Percentiles rank a stretch among this genome's conserved stretches.
Evolutionary conservation across 23 red algal genomes (phyloP).

Genomic region (Gracilaria domingensis): DNA sequence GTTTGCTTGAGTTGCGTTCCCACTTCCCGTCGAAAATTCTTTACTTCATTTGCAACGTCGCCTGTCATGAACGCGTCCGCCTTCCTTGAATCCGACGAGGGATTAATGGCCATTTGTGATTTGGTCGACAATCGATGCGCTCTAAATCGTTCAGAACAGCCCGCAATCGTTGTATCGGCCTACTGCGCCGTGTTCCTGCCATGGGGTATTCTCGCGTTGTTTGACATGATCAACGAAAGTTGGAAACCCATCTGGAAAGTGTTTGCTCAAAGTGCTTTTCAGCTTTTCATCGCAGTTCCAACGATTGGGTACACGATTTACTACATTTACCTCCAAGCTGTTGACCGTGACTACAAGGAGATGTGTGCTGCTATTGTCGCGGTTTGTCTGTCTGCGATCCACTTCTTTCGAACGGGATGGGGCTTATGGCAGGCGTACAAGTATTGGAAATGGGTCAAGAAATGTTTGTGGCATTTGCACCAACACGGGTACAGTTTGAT

Average conservation of each 20-base stretch:
- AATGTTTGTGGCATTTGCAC: background rate
- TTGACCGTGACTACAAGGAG: conserved; percentile 16
- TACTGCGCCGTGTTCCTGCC: conserved; percentile 16
- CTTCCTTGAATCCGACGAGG: background rate
- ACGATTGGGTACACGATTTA: background rate
- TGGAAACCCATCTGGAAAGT: conserved; percentile 8
- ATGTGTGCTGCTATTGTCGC: conserved; percentile 38
- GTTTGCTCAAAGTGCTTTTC: background rate
- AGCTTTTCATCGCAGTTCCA: background rate
- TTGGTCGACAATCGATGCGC: background rate
- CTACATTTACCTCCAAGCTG: background rate
- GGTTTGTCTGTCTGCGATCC: conserved; percentile 5
- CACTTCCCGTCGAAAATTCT: no score
- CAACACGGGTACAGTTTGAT: background rate
- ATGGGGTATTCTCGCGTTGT: background rate
- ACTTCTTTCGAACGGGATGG: conserved; percentile 3
- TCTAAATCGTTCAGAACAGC: background rate
- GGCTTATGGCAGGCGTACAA: conserved; percentile 7
- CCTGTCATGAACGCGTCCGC: background rate
- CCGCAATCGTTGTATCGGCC: background rate
- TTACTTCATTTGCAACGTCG: no score
- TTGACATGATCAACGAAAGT: conserved; percentile 14
- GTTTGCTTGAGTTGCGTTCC: no score
- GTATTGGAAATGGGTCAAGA: conserved; percentile 8
- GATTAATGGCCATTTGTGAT: background rate